Evolutionary conservation across 768 basidiomycete species (phyloP).

Genomic region (Russula vinacea): DNA sequence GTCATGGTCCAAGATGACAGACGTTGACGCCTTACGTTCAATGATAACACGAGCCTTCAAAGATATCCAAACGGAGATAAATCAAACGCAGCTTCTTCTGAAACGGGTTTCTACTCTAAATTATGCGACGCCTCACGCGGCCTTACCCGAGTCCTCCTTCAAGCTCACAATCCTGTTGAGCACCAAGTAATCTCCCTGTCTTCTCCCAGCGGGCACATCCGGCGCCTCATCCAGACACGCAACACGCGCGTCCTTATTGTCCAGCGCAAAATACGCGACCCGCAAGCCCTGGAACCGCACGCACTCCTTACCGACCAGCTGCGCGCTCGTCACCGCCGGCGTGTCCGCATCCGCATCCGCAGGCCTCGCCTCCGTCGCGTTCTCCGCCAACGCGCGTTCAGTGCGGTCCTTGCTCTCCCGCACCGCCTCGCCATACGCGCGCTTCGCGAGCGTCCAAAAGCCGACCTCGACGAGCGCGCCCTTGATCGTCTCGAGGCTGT

Average conservation of each 20-base stretch:
- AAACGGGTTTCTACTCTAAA: background rate
- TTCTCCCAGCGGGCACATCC: conserved; percentile 41
- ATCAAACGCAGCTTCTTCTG: background rate
- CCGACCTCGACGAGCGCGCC: conserved; percentile 86
- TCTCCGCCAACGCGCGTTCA: conserved; percentile 54
- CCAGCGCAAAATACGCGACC: conserved; percentile 91
- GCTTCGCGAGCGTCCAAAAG: conserved; percentile 80
- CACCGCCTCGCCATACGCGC: conserved; percentile 59
- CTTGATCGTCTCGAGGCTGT: conserved; percentile 76
- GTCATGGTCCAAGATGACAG: background rate
- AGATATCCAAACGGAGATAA: conserved; percentile 3
- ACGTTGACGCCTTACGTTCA: background rate
- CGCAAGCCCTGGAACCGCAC: conserved; percentile 96
- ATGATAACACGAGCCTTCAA: background rate
- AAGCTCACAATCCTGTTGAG: conserved; percentile 90
- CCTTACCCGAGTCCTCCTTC: conserved; percentile 91
- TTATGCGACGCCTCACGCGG: conserved; percentile 28
- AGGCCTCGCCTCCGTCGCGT: conserved; percentile 36
- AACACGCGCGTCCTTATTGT: conserved; percentile 70
- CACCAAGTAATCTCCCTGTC: conserved; percentile 75
- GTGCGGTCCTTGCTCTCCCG: conserved; percentile 62
- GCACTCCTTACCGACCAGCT: conserved; percentile 86
- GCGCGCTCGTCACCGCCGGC: conserved; percentile 70
- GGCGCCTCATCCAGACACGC: conserved; percentile 58
- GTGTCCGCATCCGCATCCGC: conserved; percentile 53